These are phyloP conservation scores for Suillus occidentalis DNA, from an alignment of 768 basidiomycete genomes.

Conservation along the genomic window DNA sequence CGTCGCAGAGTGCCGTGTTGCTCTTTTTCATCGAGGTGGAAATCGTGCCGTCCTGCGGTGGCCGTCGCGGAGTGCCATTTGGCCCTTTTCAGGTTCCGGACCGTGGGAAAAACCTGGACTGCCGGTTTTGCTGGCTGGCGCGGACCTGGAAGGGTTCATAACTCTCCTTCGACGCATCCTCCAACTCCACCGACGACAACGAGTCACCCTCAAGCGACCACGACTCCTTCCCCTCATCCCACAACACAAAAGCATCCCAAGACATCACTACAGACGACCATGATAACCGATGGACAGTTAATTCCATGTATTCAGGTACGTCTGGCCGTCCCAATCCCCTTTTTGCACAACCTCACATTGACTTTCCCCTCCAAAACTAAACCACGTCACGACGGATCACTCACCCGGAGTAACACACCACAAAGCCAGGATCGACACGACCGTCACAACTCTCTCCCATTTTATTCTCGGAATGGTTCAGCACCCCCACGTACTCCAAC, in stretches of 20 bases:
- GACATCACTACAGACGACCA: constrained; percentile 38
- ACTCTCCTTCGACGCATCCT: background rate
- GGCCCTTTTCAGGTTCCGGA: too few species aligned
- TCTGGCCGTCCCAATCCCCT: background rate
- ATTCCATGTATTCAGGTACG: constrained; percentile 67
- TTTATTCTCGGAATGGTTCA: constrained; percentile 69
- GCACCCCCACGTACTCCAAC: constrained; percentile 54
- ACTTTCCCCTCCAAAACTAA: too few species aligned
- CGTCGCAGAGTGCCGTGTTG: too few species aligned
- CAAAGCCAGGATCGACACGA: constrained; percentile 66
- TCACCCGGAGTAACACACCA: background rate
- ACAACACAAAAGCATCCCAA: background rate
- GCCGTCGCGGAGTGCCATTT: too few species aligned
- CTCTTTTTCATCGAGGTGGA: too few species aligned
- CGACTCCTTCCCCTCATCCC: background rate
- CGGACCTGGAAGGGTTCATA: too few species aligned
- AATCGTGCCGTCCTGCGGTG: too few species aligned
- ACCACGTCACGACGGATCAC: too few species aligned
- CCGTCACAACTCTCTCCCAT: constrained; percentile 50
- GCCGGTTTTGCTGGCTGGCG: too few species aligned
- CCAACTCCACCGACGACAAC: background rate
- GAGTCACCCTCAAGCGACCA: background rate
- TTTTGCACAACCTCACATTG: too few species aligned
- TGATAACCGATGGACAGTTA: constrained; percentile 78
- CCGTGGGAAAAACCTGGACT: too few species aligned